Evolutionary conservation across 768 basidiomycete genomes (phyloP).

Genomic region (Rhizopogon vulgaris): DNA sequence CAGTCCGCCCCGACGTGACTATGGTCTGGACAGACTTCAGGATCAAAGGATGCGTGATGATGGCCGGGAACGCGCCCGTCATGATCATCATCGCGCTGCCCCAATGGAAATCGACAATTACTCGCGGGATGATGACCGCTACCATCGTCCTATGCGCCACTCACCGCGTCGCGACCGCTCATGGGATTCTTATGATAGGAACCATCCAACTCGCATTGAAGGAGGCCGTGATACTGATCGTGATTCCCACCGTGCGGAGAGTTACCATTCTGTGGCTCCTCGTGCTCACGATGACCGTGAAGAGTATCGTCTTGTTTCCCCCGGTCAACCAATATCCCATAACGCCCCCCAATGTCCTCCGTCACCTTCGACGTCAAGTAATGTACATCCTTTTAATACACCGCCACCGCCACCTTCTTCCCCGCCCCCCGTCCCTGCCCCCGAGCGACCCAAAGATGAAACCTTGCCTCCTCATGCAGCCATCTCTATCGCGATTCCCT

Average conservation of each 20-base stretch:
- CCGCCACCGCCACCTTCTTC: conserved; percentile 20
- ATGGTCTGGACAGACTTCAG: conserved; percentile 27
- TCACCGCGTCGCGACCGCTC: conserved; percentile 11
- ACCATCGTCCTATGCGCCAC: conserved; percentile 9
- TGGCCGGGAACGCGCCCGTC: conserved; percentile 23
- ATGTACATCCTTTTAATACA: background rate
- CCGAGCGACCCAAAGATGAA: conserved; percentile 25
- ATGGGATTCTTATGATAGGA: conserved; percentile 6
- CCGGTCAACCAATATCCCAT: conserved; percentile 14
- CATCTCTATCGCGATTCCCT: conserved; percentile 34
- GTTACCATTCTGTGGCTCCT: conserved; percentile 7
- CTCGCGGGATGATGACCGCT: conserved; percentile 5
- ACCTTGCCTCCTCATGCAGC: conserved; percentile 32
- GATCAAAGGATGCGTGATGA: conserved; percentile 34
- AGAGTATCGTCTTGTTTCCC: conserved; percentile 15
- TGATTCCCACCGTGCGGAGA: conserved; percentile 1
- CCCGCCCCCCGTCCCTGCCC: conserved; percentile 33
- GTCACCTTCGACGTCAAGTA: conserved; percentile 4
- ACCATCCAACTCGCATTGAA: conserved; percentile 6
- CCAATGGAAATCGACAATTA: conserved; percentile 6
- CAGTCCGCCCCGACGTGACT: conserved; percentile 34
- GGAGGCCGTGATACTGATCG: conserved; percentile 4
- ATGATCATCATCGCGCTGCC: conserved; percentile 12
- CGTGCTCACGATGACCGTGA: conserved; percentile 6
- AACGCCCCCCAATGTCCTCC: conserved; percentile 15